Evolutionary conservation across 2,329 filamentous ascomycete genomes (phyloP).

Genomic region (Talaromyces marneffei): DNA sequence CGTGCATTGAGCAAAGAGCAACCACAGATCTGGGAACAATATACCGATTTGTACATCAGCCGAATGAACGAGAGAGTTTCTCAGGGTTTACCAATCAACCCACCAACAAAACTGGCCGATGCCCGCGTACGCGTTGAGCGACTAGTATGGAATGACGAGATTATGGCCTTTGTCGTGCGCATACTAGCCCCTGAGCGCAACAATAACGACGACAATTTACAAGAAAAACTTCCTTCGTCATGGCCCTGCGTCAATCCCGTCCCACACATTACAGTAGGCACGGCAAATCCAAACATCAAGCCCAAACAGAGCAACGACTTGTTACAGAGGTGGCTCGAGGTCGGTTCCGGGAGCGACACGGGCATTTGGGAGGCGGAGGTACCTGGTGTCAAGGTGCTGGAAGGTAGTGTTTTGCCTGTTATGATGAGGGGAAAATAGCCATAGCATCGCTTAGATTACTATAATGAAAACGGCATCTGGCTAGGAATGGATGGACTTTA

Average conservation of each 20-base stretch:
- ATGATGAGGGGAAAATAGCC: slow-evolving; percentile 29
- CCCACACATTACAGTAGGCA: slow-evolving; percentile 87
- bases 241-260: slow-evolving; percentile 72
- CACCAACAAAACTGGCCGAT: slow-evolving; percentile 30
- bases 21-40: slow-evolving; percentile 69
- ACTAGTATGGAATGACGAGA: slow-evolving; percentile 73
- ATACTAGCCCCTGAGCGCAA: slow-evolving; percentile 39
- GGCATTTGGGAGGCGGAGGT: slow-evolving; percentile 53
- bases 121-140: slow-evolving; percentile 53
- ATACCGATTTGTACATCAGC: slow-evolving; percentile 54
- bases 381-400: slow-evolving; percentile 50
- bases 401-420: slow-evolving; percentile 50
- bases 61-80: slow-evolving; percentile 26
- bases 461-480: neutral
- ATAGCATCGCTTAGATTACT: neutral
- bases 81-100: slow-evolving; percentile 17
- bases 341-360: slow-evolving; percentile 45
- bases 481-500: neutral
- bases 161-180: slow-evolving; percentile 89
- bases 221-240: slow-evolving; percentile 19
- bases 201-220: neutral
- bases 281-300: slow-evolving; percentile 66
- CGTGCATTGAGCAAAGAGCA: slow-evolving; percentile 56
- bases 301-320: slow-evolving; percentile 92
- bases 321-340: slow-evolving; percentile 66